Percentiles rank a stretch among this genome's conserved stretches.
These are phyloP conservation scores for Articulospora tetracladia DNA, from an alignment of 495 filamentous ascomycete species.

Conservation along the genomic window DNA sequence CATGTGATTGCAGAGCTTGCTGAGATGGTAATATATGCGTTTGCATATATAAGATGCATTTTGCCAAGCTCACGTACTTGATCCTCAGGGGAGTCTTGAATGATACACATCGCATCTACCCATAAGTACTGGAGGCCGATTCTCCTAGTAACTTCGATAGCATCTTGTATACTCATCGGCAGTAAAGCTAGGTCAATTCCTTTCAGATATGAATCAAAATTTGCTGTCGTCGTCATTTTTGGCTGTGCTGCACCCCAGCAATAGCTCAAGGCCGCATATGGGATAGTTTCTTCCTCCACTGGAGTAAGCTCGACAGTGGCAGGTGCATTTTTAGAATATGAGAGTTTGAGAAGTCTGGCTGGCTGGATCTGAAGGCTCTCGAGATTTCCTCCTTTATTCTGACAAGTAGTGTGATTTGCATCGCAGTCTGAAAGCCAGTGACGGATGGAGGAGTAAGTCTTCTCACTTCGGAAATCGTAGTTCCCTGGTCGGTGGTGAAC, in stretches of 20 bases:
- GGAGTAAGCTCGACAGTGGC: neutral
- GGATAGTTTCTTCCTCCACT: neutral
- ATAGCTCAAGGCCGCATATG: neutral
- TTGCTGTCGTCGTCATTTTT: neutral
- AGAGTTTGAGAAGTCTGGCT: neutral
- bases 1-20: neutral
- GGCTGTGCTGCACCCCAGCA: neutral
- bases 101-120: constrained; percentile 9
- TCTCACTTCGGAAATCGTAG: too few species aligned
- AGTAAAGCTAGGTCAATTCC: neutral
- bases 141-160: constrained; percentile 3
- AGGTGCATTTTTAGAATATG: neutral
- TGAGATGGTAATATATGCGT: neutral
- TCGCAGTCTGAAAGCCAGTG: too few species aligned
- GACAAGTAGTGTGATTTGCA: neutral
- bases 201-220: neutral
- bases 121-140: constrained; percentile 17
- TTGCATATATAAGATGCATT: neutral
- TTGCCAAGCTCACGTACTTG: neutral
- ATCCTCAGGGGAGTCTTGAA: constrained; percentile 2
- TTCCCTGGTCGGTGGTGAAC: too few species aligned
- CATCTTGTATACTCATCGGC: constrained; percentile 10
- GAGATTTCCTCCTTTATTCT: neutral
- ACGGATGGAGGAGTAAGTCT: too few species aligned
- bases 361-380: neutral